A percentile compares a stretch with the other conserved stretches of the same genome.
phyloP scores from a whole-genome alignment of 345 rosid species.

The Rhizophora apiculata region DNA sequence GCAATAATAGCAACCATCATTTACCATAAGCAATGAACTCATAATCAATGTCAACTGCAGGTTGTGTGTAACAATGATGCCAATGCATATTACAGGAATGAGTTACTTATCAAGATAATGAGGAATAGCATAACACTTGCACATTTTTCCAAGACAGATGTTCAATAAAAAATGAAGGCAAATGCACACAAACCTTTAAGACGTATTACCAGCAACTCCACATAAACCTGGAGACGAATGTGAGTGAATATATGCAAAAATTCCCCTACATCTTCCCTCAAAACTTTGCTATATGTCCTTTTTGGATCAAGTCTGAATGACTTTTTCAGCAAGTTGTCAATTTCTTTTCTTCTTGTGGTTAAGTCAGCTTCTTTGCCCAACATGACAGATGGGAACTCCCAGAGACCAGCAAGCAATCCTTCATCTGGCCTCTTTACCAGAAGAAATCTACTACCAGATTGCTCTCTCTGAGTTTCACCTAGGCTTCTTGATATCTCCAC shows the following conservation, averaged over 20 bases:
- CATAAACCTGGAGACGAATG: conserved; percentile 74
- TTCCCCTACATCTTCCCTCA: conserved; percentile 75
- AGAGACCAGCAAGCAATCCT: conserved; percentile 93
- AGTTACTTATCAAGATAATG: background rate
- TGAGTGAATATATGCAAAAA: conserved; percentile 78
- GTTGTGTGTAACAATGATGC: background rate
- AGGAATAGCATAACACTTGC: background rate
- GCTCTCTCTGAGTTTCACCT: conserved; percentile 20
- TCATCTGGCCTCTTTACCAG: conserved; percentile 77
- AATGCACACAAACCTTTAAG: conserved; percentile 48
- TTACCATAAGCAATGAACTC: no score
- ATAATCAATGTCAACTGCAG: background rate
- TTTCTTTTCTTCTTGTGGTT: conserved; percentile 49
- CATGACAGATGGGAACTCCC: conserved; percentile 86
- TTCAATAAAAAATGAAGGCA: background rate
- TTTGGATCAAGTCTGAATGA: conserved; percentile 48
- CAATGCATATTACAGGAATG: background rate
- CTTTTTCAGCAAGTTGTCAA: conserved; percentile 53
- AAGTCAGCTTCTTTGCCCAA: conserved; percentile 51
- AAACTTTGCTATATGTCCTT: conserved; percentile 40
- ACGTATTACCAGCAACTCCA: conserved; percentile 53
- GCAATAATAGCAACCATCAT: no score
- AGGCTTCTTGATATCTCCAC: conserved; percentile 59
- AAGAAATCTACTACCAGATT: conserved; percentile 55
- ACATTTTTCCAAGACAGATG: background rate